Evolutionary conservation across 768 basidiomycete genomes (phyloP).

Genomic region (Calocera cornea): DNA sequence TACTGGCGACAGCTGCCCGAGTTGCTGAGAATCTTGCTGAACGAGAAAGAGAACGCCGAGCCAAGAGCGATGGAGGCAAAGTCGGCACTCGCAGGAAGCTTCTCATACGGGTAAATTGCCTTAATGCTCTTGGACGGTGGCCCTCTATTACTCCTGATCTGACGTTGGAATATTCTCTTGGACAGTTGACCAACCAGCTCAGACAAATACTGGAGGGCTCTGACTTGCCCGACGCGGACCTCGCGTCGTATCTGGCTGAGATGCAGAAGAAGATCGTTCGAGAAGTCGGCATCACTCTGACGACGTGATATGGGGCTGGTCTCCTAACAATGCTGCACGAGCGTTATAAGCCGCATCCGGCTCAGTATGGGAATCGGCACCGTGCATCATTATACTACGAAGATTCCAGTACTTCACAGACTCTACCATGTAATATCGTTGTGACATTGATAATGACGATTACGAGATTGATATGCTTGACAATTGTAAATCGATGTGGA

Average conservation of each 20-base stretch:
- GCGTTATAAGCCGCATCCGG: no score
- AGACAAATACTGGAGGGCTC: conserved; percentile 61
- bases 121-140: neutral
- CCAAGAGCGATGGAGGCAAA: conserved; percentile 47
- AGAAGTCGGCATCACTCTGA: conserved; percentile 32
- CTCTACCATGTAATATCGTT: no score
- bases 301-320: neutral
- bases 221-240: conserved; percentile 55
- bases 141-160: neutral
- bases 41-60: conserved; percentile 42
- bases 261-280: conserved; percentile 60
- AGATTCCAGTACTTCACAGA: no score
- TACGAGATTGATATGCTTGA: no score
- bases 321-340: no score
- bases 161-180: neutral
- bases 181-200: conserved; percentile 47
- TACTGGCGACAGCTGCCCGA: conserved; percentile 47
- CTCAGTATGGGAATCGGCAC: neutral
- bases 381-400: no score
- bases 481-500: no score
- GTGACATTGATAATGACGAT: no score
- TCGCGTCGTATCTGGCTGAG: conserved; percentile 47
- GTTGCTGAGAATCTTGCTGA: conserved; percentile 48
- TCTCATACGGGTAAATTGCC: conserved; percentile 42
- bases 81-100: conserved; percentile 51